A percentile compares a stretch with the other conserved stretches of the same genome.
Conservation (phyloP, 2,329 filamentous ascomycete species). For the Fusarium algeriense region DNA sequence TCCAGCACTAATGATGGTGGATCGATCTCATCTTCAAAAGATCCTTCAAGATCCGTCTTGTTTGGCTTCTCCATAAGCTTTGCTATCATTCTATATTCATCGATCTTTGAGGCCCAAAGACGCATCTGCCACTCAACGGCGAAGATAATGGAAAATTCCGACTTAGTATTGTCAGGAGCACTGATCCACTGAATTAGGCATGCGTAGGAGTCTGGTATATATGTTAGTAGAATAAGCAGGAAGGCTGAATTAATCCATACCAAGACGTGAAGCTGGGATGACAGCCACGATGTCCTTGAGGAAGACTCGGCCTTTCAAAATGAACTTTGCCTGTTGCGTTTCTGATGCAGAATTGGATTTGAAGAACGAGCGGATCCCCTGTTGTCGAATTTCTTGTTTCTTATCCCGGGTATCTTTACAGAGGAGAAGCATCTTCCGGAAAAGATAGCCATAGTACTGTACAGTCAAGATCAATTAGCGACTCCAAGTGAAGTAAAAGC, state of each 20-base stretch:
- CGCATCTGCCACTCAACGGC: neutral
- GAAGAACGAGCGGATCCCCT: rapidly evolving
- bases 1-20: no score
- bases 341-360: rapidly evolving
- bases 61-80: rapidly evolving
- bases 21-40: no score
- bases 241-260: rapidly evolving
- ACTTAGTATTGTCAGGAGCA: rapidly evolving
- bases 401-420: neutral
- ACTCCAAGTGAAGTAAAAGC: no score
- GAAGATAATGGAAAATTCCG: rapidly evolving
- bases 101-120: neutral
- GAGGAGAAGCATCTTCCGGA: neutral
- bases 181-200: neutral
- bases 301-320: rapidly evolving
- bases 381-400: rapidly evolving
- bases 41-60: no score
- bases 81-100: neutral
- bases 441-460: neutral
- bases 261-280: rapidly evolving
- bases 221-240: rapidly evolving
- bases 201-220: rapidly evolving
- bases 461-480: neutral
- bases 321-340: rapidly evolving
- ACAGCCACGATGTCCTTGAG: rapidly evolving